Evolutionary conservation across 129 eudicot species (phyloP).

Genomic region (Flaveria brownii): DNA sequence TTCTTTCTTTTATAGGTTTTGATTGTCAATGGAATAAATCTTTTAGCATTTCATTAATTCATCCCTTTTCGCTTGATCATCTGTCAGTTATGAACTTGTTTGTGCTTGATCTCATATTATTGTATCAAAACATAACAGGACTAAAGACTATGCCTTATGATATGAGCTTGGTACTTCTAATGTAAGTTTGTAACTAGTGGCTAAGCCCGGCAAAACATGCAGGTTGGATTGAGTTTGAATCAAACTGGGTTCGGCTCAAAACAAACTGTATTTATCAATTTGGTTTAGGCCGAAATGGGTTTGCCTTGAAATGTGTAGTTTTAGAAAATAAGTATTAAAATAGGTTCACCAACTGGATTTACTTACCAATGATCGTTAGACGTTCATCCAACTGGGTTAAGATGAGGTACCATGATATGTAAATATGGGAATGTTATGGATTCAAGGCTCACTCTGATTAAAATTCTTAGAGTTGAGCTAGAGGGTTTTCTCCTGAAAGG

Average conservation of each 20-base stretch:
- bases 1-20: conserved; percentile 6
- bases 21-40: conserved; percentile 34
- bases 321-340: no score
- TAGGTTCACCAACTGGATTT: no score
- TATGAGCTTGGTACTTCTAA: neutral
- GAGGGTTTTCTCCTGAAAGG: no score
- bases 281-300: neutral
- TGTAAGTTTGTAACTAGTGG: conserved; percentile 3
- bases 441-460: no score
- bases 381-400: neutral
- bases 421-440: no score
- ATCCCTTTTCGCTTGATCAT: neutral
- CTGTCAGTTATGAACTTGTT: neutral
- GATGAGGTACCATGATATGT: no score
- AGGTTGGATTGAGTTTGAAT: neutral
- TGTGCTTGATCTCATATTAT: neutral
- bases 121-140: neutral
- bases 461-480: no score
- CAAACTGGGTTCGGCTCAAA: neutral
- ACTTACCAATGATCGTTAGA: no score
- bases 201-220: neutral
- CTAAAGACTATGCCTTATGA: conserved; percentile 3
- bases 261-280: neutral
- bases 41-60: neutral
- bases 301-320: no score